Base-by-base conservation (phyloP, 176 grass and related monocot species). In the Eragrostis curvula region DNA sequence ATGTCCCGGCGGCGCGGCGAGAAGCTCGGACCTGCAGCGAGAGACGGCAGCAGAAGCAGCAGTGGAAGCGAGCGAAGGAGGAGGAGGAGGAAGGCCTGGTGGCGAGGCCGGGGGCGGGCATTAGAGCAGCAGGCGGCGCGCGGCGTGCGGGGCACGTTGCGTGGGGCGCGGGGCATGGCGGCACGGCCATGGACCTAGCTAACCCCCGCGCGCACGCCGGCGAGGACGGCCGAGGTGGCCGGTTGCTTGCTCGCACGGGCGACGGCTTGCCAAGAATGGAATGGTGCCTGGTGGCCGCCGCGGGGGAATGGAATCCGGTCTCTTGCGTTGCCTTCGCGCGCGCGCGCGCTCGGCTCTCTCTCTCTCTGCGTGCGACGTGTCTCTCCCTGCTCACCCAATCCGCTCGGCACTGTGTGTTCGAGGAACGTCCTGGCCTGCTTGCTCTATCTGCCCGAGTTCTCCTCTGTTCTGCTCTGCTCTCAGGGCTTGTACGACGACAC, bases 291-390 rank as follows among this genome's bases (percentile, higher is more conserved):
- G 61, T 29, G 40, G 45, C 68, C 28, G 75, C 18, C 3, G 81
- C 48, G 43, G 44, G 50, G 82, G 87, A 73, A 66, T 85, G 83
- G 83, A 85, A 89, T 89, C 87, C 39, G 65, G 79, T 89, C 78
- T 81, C 83, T 89, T 89, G 82, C 87, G 32, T 89, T 77, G 71
- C 87, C 42, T 58, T 52, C 16, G 11, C 81, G 30, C 20, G 44
- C 32, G n/a, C 18, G 2, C 21, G 55, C 7, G 7, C n/a, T n/a
- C n/a, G n/a, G n/a, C n/a, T 2, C 2, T 3, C n/a, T 58, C n/a
- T 27, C 51, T 51, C 13, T 10, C 24, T 28, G 61, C 51, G 5
- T 59, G n/a, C 64, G 63, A 52, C 75, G 63, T 67, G 62, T 16
- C 46, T 25, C 57, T 59, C 23, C 25, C 5, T 50, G 75, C 75